Evolutionary conservation across 768 basidiomycete genomes (phyloP).

Genomic region (Lactifluus subvellereus): DNA sequence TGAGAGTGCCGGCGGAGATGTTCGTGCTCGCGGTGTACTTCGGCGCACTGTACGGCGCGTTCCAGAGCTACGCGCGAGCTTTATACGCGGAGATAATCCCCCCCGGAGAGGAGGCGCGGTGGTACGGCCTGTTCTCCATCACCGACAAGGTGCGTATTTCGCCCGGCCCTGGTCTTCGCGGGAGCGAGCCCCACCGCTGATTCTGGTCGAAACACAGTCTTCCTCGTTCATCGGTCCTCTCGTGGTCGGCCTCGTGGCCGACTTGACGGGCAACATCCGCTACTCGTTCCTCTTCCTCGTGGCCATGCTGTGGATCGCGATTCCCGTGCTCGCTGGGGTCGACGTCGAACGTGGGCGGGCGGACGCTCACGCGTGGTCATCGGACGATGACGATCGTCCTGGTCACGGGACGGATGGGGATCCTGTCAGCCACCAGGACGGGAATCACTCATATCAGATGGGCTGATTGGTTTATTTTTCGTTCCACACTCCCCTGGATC

Average conservation of each 20-base stretch:
- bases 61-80: conserved; percentile 85
- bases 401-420: background rate
- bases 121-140: conserved; percentile 84
- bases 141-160: conserved; percentile 66
- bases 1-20: conserved; percentile 82
- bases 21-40: conserved; percentile 79
- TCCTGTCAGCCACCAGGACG: background rate
- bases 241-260: conserved; percentile 82
- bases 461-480: background rate
- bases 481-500: no score
- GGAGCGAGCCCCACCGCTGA: background rate
- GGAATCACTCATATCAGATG: background rate
- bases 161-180: background rate
- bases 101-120: conserved; percentile 81
- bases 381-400: background rate
- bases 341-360: conserved; percentile 59
- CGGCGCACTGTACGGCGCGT: conserved; percentile 75
- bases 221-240: conserved; percentile 90
- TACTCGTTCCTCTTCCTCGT: conserved; percentile 87
- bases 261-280: conserved; percentile 86
- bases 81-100: conserved; percentile 86
- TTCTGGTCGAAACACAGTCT: conserved; percentile 45
- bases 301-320: conserved; percentile 70
- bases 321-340: conserved; percentile 70
- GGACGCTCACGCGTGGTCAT: conserved; percentile 39